A percentile compares a stretch with the other conserved stretches of the same genome.
Conservation (phyloP, 805 yeast genomes). For the Schwanniomyces vanrijiae region DNA sequence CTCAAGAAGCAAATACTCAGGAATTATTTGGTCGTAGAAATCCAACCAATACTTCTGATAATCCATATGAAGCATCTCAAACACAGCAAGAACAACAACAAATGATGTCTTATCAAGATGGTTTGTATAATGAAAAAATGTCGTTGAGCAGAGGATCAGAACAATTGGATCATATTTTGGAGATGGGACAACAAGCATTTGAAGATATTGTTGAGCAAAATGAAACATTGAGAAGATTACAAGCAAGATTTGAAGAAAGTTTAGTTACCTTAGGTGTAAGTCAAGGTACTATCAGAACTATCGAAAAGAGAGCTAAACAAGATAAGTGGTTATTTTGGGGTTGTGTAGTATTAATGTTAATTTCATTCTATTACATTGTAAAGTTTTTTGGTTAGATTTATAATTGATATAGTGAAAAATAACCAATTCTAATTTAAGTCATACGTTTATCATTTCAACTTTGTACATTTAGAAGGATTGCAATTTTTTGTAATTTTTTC, state of each 20-base stretch:
- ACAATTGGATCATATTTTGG: constrained; percentile 86
- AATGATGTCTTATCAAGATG: constrained; percentile 50
- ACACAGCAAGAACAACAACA: constrained; percentile 25
- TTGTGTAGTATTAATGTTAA: constrained; percentile 61
- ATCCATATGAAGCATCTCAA: constrained; percentile 46
- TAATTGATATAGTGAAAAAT: not conserved
- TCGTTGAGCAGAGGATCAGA: constrained; percentile 67
- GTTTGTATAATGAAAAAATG: constrained; percentile 66
- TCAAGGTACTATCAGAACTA: constrained; percentile 73
- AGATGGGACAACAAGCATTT: constrained; percentile 82
- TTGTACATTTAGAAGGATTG: not conserved
- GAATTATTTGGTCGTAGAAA: constrained; percentile 58
- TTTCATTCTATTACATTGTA: constrained; percentile 65
- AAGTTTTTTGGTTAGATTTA: constrained; percentile 54
- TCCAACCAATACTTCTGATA: constrained; percentile 32
- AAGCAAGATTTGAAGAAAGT: constrained; percentile 61
- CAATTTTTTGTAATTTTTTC: not conserved
- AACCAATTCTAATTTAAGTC: not conserved
- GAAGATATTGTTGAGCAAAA: constrained; percentile 87
- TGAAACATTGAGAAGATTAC: constrained; percentile 63
- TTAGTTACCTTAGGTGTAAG: constrained; percentile 85
- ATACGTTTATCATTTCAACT: not conserved
- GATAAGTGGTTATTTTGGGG: constrained; percentile 88
- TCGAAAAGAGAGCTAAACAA: constrained; percentile 78
- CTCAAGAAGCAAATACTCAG: constrained; percentile 47